Percentiles rank a stretch among this genome's conserved stretches.
Conservation (phyloP, 2,329 filamentous ascomycete species). For the Aspergillus hiratsukae region DNA sequence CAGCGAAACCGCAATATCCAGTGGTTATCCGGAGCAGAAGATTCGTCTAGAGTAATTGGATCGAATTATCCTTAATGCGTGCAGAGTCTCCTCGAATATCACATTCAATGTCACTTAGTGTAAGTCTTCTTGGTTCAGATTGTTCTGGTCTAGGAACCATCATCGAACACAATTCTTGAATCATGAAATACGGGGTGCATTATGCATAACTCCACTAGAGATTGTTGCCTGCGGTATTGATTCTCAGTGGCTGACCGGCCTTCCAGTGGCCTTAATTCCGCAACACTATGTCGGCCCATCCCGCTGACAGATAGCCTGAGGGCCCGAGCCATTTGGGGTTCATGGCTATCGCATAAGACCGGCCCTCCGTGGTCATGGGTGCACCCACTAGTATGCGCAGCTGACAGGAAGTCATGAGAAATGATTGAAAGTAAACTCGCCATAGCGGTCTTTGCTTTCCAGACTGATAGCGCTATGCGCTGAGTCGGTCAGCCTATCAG, state of each 20-base stretch:
- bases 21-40: not conserved
- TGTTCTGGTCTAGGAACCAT: not conserved
- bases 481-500: not conserved
- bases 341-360: not conserved
- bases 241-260: not conserved
- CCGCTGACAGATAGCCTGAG: not conserved
- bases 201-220: not conserved
- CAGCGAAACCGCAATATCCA: slow-evolving; percentile 1
- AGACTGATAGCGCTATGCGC: not conserved
- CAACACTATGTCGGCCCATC: not conserved
- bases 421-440: not conserved
- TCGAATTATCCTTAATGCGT: not conserved
- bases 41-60: not conserved
- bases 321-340: not conserved
- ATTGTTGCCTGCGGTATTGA: not conserved
- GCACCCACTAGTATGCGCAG: not conserved
- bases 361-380: not conserved
- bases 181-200: not conserved
- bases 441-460: not conserved
- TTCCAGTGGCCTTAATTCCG: not conserved
- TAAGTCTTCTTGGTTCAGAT: not conserved
- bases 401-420: not conserved
- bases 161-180: not conserved
- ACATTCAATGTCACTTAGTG: not conserved
- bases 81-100: not conserved